phyloP scores from a whole-genome alignment of 1,284 basidiomycete genomes.

The Sanghuangporus sanghuang region DNA sequence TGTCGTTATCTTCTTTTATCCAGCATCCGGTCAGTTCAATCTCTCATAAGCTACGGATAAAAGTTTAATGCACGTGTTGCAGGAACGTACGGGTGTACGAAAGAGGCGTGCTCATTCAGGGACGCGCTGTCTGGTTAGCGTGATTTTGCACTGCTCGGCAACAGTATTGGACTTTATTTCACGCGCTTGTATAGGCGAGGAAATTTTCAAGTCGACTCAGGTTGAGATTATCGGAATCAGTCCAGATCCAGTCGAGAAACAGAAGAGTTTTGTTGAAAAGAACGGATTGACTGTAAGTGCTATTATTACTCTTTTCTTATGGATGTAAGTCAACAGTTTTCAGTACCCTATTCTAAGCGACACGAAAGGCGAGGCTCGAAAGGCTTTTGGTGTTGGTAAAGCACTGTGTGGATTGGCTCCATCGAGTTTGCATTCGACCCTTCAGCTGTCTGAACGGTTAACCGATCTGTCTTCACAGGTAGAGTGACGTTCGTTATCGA shows the following conservation, averaged over 20 bases:
- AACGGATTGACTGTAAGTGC: constrained; percentile 56
- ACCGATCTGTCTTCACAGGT: constrained; percentile 27
- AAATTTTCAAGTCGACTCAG: constrained; percentile 58
- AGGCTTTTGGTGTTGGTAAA: constrained; percentile 59
- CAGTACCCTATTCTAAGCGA: constrained; percentile 77
- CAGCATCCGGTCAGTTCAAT: constrained; percentile 46
- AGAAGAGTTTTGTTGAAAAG: constrained; percentile 69
- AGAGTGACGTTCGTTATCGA: constrained; percentile 76
- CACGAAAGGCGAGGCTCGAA: constrained; percentile 50
- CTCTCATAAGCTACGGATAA: neutral
- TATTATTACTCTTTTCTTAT: neutral
- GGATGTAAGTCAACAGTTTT: neutral
- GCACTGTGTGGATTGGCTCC: constrained; percentile 59
- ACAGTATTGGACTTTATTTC: neutral
- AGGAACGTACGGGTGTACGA: constrained; percentile 75
- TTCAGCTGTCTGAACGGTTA: neutral
- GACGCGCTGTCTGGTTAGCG: constrained; percentile 61
- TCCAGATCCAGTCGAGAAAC: constrained; percentile 61
- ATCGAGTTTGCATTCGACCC: constrained; percentile 21
- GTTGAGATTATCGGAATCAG: constrained; percentile 69
- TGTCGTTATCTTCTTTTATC: constrained; percentile 72
- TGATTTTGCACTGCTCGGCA: neutral
- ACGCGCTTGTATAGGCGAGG: constrained; percentile 49
- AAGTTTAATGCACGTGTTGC: neutral
- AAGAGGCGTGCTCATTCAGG: constrained; percentile 74